Evolutionary conservation across 345 rosid species (phyloP).

Genomic region (Diplotaxis tenuifolia): DNA sequence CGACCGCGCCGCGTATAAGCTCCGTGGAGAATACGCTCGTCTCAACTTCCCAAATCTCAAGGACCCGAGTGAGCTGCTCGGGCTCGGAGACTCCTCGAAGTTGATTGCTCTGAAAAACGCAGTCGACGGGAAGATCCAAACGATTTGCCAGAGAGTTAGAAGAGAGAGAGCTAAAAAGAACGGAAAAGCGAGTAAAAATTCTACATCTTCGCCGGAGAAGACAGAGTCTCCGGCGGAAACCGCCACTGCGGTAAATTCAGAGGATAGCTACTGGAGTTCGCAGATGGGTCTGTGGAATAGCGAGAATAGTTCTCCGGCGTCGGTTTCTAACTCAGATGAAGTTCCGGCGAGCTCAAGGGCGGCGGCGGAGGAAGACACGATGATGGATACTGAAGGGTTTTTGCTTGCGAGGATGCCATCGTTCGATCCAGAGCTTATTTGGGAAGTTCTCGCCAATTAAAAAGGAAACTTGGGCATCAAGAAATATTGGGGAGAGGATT

Average conservation of each 20-base stretch:
- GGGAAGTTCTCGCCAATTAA: slow-evolving; percentile 90
- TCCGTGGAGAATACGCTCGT: slow-evolving; percentile 89
- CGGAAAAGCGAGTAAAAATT: slow-evolving; percentile 35
- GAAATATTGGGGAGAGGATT: not conserved
- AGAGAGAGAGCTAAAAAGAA: slow-evolving; percentile 60
- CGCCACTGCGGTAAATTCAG: slow-evolving; percentile 27
- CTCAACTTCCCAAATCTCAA: slow-evolving; percentile 79
- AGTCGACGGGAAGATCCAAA: slow-evolving; percentile 86
- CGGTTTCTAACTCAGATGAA: slow-evolving; percentile 39
- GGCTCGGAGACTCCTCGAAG: slow-evolving; percentile 57
- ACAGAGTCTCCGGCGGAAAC: slow-evolving; percentile 33
- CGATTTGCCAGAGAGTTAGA: slow-evolving; percentile 77
- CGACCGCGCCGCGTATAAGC: slow-evolving; percentile 97
- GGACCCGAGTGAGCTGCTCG: slow-evolving; percentile 57
- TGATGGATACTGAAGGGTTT: slow-evolving; percentile 47
- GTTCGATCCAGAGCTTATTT: slow-evolving; percentile 79
- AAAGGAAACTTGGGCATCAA: not conserved
- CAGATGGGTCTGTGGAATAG: slow-evolving; percentile 51
- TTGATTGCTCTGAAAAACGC: slow-evolving; percentile 58
- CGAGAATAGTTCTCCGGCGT: slow-evolving; percentile 46
- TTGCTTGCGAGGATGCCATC: slow-evolving; percentile 86
- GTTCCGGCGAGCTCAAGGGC: slow-evolving; percentile 27
- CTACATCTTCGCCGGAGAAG: slow-evolving; percentile 37
- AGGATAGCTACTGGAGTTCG: slow-evolving; percentile 43
- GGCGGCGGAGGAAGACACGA: slow-evolving; percentile 38